A percentile compares a stretch with the other conserved stretches of the same genome.
phyloP scores from a whole-genome alignment of 176 grass and related monocot species.

The Aegilops sharonensis region DNA sequence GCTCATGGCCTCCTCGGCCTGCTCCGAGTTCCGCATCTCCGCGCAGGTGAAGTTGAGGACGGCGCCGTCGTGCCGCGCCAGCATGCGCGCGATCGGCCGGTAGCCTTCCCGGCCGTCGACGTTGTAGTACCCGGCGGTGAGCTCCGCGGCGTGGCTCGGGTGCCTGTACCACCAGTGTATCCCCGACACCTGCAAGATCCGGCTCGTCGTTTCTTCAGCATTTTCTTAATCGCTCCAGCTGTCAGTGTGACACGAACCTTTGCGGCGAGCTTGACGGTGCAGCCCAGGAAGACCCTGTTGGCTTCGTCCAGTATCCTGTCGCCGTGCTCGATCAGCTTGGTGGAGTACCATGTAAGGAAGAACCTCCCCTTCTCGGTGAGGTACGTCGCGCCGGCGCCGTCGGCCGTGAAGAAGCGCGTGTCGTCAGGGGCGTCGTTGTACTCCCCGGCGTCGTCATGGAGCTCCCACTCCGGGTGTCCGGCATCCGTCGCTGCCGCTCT shows the following conservation, averaged over 20 bases:
- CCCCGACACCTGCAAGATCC: constrained; percentile 43
- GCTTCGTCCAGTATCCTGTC: constrained; percentile 61
- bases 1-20: constrained; percentile 47
- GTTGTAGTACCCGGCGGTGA: constrained; percentile 81
- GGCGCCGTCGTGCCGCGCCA: constrained; percentile 59
- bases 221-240: background rate
- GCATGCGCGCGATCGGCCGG: constrained; percentile 46
- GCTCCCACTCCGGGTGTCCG: constrained; percentile 65
- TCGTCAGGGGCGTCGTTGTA: constrained; percentile 57
- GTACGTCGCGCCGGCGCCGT: constrained; percentile 47
- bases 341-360: constrained; percentile 86
- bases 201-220: background rate
- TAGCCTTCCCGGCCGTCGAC: constrained; percentile 59
- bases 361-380: constrained; percentile 52
- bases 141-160: constrained; percentile 84
- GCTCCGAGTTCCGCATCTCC: constrained; percentile 67
- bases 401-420: constrained; percentile 63
- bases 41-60: constrained; percentile 84
- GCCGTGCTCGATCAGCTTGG: constrained; percentile 62
- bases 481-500: constrained; percentile 33
- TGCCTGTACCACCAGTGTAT: constrained; percentile 88
- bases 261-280: constrained; percentile 58
- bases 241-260: constrained; percentile 29
- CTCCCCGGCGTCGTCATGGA: constrained; percentile 44
- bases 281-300: constrained; percentile 63